Evolutionary conservation across 2,329 filamentous ascomycete genomes (phyloP).

Genomic region (Colletotrichum navitas): DNA sequence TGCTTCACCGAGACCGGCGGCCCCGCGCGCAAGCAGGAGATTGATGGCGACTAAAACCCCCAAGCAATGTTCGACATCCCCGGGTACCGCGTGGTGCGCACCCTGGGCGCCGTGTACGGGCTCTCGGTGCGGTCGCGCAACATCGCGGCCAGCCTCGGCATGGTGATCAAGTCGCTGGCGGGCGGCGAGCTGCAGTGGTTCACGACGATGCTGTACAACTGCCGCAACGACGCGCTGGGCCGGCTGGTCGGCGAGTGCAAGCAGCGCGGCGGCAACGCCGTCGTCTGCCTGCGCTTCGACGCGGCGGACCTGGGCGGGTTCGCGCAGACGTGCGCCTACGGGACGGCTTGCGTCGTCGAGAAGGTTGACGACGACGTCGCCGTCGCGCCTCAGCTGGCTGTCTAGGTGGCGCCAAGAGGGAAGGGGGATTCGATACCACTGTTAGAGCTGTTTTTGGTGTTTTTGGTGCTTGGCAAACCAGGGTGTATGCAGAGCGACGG

Average conservation of each 20-base stretch:
- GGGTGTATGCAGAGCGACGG: neutral
- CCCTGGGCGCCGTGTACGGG: no score
- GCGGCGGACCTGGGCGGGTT: slow-evolving; percentile 66
- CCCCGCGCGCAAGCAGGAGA: no score
- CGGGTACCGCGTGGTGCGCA: no score
- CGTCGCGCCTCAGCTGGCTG: slow-evolving; percentile 39
- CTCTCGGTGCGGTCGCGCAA: no score
- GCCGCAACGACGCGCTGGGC: slow-evolving; percentile 69
- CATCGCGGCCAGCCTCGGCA: no score
- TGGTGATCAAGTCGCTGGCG: slow-evolving; percentile 67
- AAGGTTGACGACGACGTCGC: slow-evolving; percentile 58
- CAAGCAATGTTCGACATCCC: no score
- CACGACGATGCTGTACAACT: slow-evolving; percentile 69
- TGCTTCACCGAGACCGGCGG: slow-evolving; percentile 73
- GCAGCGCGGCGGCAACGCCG: no score
- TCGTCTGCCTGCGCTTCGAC: no score
- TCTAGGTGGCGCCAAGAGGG: neutral
- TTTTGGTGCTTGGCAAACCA: neutral
- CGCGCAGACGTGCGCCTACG: slow-evolving; percentile 71
- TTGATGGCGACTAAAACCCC: no score
- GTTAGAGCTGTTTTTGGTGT: slow-evolving; percentile 4
- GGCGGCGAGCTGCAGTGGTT: slow-evolving; percentile 72
- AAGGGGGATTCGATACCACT: slow-evolving; percentile 13
- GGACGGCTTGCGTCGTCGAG: slow-evolving; percentile 69
- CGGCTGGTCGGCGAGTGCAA: no score